phyloP scores from a whole-genome alignment of 768 basidiomycete genomes.

The Terana coerulea region DNA sequence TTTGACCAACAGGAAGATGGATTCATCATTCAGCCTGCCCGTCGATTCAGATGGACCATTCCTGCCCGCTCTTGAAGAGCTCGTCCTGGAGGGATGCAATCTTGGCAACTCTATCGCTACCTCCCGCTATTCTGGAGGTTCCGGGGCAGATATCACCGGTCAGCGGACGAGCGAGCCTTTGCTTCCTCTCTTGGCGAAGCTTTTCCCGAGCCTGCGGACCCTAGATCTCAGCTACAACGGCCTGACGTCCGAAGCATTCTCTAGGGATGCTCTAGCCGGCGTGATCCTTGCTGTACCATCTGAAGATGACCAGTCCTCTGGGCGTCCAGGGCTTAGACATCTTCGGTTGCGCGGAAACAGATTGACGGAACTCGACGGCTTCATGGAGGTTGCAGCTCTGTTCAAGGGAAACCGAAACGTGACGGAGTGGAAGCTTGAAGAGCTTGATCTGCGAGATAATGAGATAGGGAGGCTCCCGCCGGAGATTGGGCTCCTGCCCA shows the following conservation, averaged over 20 bases:
- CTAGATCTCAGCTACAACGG: conserved; percentile 77
- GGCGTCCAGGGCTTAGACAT: conserved; percentile 55
- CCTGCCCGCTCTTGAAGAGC: conserved; percentile 69
- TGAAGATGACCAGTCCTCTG: conserved; percentile 1
- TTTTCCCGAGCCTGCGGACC: conserved; percentile 68
- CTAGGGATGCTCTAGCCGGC: conserved; percentile 40
- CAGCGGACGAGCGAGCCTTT: conserved; percentile 49
- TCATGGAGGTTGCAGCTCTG: conserved; percentile 53
- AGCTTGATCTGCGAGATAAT: conserved; percentile 80
- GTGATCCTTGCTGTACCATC: conserved; percentile 46
- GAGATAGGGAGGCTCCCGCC: conserved; percentile 67
- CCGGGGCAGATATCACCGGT: conserved; percentile 32
- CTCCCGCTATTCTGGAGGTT: conserved; percentile 30
- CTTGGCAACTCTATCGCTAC: conserved; percentile 58
- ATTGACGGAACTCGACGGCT: conserved; percentile 57
- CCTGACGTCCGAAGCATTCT: conserved; percentile 52
- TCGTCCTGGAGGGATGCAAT: conserved; percentile 70
- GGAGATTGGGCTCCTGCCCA: conserved; percentile 67
- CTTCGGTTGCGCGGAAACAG: conserved; percentile 69
- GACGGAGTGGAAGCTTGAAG: conserved; percentile 72
- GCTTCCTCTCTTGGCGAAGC: conserved; percentile 51
- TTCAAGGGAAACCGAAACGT: conserved; percentile 65
- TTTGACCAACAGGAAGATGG: conserved; percentile 63
- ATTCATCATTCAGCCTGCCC: conserved; percentile 60
- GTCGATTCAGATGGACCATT: conserved; percentile 31